Evolutionary conservation across 345 rosid genomes (phyloP).

Genomic region (Orychophragmus violaceus): DNA sequence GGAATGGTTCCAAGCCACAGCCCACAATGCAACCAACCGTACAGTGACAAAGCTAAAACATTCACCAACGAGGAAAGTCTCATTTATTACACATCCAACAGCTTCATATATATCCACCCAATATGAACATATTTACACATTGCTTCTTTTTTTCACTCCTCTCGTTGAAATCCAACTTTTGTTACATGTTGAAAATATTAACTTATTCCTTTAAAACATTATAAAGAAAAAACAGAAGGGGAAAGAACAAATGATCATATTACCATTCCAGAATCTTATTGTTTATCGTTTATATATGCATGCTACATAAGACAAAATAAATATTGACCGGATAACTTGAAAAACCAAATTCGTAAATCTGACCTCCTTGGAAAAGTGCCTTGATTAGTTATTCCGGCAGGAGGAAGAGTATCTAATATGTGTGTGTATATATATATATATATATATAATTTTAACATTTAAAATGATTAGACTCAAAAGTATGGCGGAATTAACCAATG

Average conservation of each 20-base stretch:
- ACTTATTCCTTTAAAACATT: background rate
- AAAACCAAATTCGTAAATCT: background rate
- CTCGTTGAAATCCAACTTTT: slow-evolving; percentile 3
- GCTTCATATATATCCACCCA: slow-evolving; percentile 19
- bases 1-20: background rate
- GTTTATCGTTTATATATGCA: background rate
- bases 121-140: slow-evolving; percentile 3
- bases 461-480: slow-evolving; percentile 17
- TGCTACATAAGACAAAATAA: background rate
- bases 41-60: slow-evolving; percentile 17
- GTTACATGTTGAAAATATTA: background rate
- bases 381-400: slow-evolving; percentile 20
- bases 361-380: slow-evolving; percentile 22
- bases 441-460: background rate
- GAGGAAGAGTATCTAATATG: slow-evolving; percentile 14
- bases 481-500: slow-evolving; percentile 21
- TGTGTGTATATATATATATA: background rate
- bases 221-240: background rate
- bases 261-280: background rate
- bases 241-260: background rate
- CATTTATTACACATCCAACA: slow-evolving; percentile 27
- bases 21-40: slow-evolving; percentile 13
- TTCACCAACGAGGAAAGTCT: slow-evolving; percentile 28
- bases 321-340: background rate
- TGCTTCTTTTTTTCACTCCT: background rate